Evolutionary conservation across 192 early-diverging fungal genomes (phyloP).

Genomic region (Rhizophagus clarus): DNA sequence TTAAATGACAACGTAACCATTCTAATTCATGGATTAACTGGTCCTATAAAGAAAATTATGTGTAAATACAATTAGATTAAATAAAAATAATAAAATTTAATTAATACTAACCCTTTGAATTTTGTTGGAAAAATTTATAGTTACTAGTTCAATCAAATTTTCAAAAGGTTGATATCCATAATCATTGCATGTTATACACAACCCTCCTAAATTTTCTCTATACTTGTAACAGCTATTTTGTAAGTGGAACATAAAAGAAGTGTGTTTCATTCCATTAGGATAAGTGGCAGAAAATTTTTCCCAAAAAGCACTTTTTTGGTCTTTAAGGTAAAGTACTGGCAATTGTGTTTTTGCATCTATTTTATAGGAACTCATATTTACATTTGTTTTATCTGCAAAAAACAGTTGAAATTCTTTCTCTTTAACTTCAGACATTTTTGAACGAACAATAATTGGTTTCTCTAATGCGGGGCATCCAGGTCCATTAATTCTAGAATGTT

Average conservation of each 20-base stretch:
- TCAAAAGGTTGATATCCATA: neutral
- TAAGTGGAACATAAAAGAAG: neutral
- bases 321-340: neutral
- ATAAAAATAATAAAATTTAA: no score
- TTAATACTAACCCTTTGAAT: neutral
- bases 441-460: neutral
- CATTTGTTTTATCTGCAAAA: neutral
- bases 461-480: neutral
- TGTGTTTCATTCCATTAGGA: neutral
- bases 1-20: neutral
- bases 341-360: conserved; percentile 8
- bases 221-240: neutral
- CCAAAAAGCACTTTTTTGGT: neutral
- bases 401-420: neutral
- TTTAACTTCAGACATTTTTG: neutral
- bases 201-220: neutral
- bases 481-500: neutral
- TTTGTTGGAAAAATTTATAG: neutral
- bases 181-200: neutral
- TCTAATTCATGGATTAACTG: neutral
- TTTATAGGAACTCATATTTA: neutral
- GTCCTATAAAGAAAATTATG: neutral
- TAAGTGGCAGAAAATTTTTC: conserved; percentile 4
- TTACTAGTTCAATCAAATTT: neutral
- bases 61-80: no score